Percentiles rank a stretch among this genome's conserved stretches.
These are phyloP conservation scores for Globisporangium cystogenes DNA, from an alignment of 352 stramenopile species.

Conservation along the genomic window DNA sequence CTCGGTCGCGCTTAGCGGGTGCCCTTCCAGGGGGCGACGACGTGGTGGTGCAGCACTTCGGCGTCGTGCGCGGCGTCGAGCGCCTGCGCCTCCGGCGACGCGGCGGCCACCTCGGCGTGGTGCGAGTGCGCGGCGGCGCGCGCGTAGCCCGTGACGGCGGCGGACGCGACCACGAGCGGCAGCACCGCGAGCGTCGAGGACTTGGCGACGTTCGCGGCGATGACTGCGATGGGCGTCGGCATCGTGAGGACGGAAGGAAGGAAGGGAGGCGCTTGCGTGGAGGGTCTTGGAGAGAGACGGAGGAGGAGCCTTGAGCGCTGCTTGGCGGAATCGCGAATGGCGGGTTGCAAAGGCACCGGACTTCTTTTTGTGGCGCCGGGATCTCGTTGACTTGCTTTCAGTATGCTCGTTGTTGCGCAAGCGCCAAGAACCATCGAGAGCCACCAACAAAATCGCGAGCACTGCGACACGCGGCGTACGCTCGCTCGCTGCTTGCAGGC, in stretches of 20 bases:
- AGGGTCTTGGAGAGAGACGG: not conserved
- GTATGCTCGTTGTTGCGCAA: not conserved
- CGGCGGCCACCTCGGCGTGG: constrained; percentile 20
- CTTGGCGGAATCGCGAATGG: constrained; percentile 1
- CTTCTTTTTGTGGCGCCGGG: not conserved
- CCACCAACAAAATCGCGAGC: not conserved
- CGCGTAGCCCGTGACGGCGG: constrained; percentile 56
- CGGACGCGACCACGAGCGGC: constrained; percentile 60
- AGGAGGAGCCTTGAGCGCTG: not conserved
- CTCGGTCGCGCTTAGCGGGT: constrained; percentile 31
- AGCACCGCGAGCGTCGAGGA: constrained; percentile 37
- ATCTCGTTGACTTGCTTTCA: constrained; percentile 1
- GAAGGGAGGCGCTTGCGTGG: not conserved
- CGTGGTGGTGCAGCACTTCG: constrained; percentile 54
- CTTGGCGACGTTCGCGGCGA: constrained; percentile 35
- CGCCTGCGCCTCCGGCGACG: constrained; percentile 20
- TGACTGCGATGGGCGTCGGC: constrained; percentile 7
- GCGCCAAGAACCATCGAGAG: not conserved
- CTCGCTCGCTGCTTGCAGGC: too few species aligned
- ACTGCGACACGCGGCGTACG: not conserved
- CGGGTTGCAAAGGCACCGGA: constrained; percentile 1
- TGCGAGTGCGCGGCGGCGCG: constrained; percentile 33
- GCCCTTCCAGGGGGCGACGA: constrained; percentile 61
- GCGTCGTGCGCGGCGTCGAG: constrained; percentile 24
- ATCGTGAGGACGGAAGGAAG: too few species aligned